Percentiles rank a stretch among this genome's conserved stretches.
These are phyloP conservation scores for Prinsepia uniflora DNA, from an alignment of 306 rosid genomes.

Conservation along the genomic window DNA sequence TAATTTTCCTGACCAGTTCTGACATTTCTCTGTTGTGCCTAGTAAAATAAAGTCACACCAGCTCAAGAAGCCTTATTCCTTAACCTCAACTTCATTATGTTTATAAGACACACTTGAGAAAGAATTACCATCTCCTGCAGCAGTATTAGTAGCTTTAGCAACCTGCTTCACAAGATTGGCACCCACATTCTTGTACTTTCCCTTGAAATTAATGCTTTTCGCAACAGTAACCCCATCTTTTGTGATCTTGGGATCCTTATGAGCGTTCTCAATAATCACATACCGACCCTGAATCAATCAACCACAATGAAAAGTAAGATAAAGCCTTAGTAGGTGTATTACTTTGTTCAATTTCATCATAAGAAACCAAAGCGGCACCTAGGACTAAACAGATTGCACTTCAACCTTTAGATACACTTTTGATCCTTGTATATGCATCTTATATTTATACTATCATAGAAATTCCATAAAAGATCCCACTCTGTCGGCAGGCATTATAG, in stretches of 20 bases:
- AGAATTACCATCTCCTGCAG: conserved; percentile 84
- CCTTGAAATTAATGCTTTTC: conserved; percentile 67
- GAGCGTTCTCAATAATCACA: conserved; percentile 72
- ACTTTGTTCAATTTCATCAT: background rate
- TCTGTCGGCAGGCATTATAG: background rate
- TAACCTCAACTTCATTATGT: background rate
- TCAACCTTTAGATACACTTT: background rate
- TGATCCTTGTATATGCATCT: background rate
- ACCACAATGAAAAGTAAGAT: conserved; percentile 6
- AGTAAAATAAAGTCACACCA: background rate
- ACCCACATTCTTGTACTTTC: conserved; percentile 73
- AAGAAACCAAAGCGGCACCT: background rate
- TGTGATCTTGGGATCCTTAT: conserved; percentile 59
- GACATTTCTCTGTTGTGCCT: background rate
- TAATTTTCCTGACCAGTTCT: background rate
- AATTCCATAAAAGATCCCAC: background rate
- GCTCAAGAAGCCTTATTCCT: background rate
- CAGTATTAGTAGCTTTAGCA: conserved; percentile 80
- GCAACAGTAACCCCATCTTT: conserved; percentile 98
- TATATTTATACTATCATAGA: background rate
- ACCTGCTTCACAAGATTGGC: conserved; percentile 89
- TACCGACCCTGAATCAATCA: conserved; percentile 71
- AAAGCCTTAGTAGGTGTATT: background rate
- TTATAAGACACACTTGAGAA: background rate
- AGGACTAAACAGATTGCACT: background rate